Base-by-base conservation (phyloP, 176 grass and related monocot genomes). In the Eleusine indica region DNA sequence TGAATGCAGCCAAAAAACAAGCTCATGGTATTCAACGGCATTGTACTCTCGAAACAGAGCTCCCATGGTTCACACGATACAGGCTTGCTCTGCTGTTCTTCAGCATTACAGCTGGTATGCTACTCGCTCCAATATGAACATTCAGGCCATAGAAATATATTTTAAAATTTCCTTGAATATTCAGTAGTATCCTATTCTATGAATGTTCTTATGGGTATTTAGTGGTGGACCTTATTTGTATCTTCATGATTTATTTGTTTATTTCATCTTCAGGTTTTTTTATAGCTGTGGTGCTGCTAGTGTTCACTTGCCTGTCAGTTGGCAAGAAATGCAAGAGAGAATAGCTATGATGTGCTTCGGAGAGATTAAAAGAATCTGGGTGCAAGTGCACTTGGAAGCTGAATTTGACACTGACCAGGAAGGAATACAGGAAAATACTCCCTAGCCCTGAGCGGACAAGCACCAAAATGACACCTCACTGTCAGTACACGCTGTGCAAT, bases 11-110 rank as follows among this genome's bases (percentile, higher is more conserved):
- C 43, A 72, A 46, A 47, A 74, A 69, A 75, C 48, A 81, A 60
- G 66, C 46, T 12, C 58, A 40, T 73, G 51, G 65, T 21, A 85
- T 85, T 76, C 71, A 91, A 41, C 80, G 65, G 10, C 85, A 93
- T 73, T 95, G 96, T 72, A 86, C 63, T 70, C 89, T 80, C 0
- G 96, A 98, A 86, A 85, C 63, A 35, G 82, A 95, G 71, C 83
- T 95, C 61, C 83, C 91, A 78, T 98, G 90, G 84, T 13, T 93
- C 10, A 48, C 78, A 74, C 83, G 85, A 30, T 58, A 95, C 71
- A 82, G 64, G n/a, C 87, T 98, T 46, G 70, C 91, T 73, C 73
- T 95, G 37, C 51, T 93, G 39, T 51, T 93, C 71, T 86, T 87
- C 82, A 65, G 79, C 52, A 79, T 53, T 65, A 48, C 84, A 80